Percentiles rank a stretch among this genome's conserved stretches.
Conservation (phyloP, 2,329 filamentous ascomycete species). For the Macroventuria anomochaeta region DNA sequence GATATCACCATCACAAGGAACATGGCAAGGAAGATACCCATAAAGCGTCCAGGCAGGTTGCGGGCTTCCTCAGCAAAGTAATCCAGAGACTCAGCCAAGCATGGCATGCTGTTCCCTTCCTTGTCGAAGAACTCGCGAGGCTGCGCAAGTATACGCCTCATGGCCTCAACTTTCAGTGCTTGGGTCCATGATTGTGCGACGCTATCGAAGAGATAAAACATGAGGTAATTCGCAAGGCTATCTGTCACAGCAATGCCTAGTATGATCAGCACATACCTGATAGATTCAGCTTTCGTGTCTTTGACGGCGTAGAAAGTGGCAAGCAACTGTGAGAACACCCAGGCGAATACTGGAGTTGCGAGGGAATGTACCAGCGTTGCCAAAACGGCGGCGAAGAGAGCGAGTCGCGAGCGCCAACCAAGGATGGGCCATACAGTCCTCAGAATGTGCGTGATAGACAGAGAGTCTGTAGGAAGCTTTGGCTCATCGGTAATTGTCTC, state of each 20-base stretch:
- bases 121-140: conserved; percentile 80
- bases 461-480: conserved; percentile 6
- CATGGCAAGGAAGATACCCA: conserved; percentile 72
- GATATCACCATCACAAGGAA: conserved; percentile 71
- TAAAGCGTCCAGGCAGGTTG: conserved; percentile 79
- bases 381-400: conserved; percentile 67
- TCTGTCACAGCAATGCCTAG: conserved; percentile 72
- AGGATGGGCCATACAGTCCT: conserved; percentile 74
- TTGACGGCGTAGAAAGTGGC: conserved; percentile 68
- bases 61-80: conserved; percentile 87
- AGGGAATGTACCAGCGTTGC: conserved; percentile 69
- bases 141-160: conserved; percentile 75
- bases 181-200: conserved; percentile 81
- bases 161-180: conserved; percentile 69
- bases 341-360: conserved; percentile 77
- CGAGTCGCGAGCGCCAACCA: conserved; percentile 55
- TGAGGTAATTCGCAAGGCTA: conserved; percentile 67
- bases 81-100: conserved; percentile 75
- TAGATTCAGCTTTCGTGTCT: conserved; percentile 56
- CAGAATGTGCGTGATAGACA: conserved; percentile 63
- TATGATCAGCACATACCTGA: conserved; percentile 73
- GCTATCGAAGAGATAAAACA: conserved; percentile 74
- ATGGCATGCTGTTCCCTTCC: conserved; percentile 67
- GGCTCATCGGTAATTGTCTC: not conserved
- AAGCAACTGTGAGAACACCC: conserved; percentile 75